Percentiles rank a stretch among this genome's conserved stretches.
Conservation (phyloP, 352 stramenopile genomes). For the Phytophthora hybrid region DNA sequence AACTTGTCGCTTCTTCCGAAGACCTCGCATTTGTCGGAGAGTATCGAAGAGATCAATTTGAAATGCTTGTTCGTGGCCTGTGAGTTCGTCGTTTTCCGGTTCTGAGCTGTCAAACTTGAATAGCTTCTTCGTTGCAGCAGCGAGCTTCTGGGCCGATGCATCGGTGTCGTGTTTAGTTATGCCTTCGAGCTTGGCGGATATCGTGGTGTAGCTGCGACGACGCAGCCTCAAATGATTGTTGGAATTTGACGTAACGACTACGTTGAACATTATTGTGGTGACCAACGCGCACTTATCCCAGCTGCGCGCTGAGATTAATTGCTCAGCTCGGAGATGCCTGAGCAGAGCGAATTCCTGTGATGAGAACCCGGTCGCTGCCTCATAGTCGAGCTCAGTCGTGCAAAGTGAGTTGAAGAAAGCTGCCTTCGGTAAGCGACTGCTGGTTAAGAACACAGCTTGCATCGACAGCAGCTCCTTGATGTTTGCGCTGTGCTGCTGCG, state of each 20-base stretch:
- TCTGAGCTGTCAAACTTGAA: background rate
- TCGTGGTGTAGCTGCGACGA: background rate
- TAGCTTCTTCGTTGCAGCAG: background rate
- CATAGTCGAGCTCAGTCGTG: background rate
- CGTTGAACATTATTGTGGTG: background rate
- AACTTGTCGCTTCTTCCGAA: too few relatives aligned
- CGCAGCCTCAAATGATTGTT: background rate
- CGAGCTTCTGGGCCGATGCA: background rate
- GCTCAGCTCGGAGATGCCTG: background rate
- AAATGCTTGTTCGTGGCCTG: background rate
- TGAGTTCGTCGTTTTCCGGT: background rate
- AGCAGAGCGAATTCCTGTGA: background rate
- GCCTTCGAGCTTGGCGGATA: background rate
- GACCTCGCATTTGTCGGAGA: too few relatives aligned
- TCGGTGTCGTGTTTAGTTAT: background rate
- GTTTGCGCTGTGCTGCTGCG: background rate
- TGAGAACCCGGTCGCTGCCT: background rate
- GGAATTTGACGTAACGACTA: background rate
- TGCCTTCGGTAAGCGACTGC: background rate
- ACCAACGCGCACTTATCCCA: background rate
- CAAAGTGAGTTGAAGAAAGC: background rate
- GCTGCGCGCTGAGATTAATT: background rate
- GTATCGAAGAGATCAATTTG: background rate
- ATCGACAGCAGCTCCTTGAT: background rate
- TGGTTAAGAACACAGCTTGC: background rate